Evolutionary conservation across 495 filamentous ascomycete species (phyloP).

Genomic region (Hyaloscypha variabilis): DNA sequence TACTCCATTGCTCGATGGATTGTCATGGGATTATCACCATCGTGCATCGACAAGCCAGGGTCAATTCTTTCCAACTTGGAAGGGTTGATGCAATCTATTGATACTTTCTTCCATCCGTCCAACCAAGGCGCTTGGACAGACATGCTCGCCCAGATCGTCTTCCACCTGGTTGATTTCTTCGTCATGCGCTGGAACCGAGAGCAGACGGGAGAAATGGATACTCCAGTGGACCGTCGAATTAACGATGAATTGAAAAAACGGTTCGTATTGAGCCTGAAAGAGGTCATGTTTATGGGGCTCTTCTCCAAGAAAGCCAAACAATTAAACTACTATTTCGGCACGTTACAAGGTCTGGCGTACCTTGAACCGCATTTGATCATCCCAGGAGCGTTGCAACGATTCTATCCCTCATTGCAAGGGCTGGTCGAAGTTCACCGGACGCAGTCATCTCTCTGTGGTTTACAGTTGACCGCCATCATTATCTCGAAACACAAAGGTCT

Average conservation of each 20-base stretch:
- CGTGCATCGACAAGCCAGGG: conserved; percentile 73
- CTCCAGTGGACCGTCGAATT: conserved; percentile 77
- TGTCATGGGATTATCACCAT: conserved; percentile 87
- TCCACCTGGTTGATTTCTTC: conserved; percentile 93
- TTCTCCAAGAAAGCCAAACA: conserved; percentile 92
- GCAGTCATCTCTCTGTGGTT: conserved; percentile 85
- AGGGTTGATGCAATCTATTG: conserved; percentile 90
- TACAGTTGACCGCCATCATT: conserved; percentile 85
- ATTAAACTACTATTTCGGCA: conserved; percentile 87
- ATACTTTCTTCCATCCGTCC: conserved; percentile 98
- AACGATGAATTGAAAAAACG: conserved; percentile 79
- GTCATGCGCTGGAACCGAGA: conserved; percentile 98
- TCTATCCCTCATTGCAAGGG: conserved; percentile 95
- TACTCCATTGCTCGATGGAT: conserved; percentile 97
- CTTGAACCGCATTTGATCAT: conserved; percentile 92
- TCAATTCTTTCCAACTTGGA: conserved; percentile 87
- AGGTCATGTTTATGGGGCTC: conserved; percentile 98
- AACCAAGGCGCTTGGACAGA: conserved; percentile 94
- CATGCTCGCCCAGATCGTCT: conserved; percentile 86
- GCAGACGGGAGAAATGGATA: conserved; percentile 84
- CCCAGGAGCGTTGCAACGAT: conserved; percentile 90
- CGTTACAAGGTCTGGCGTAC: conserved; percentile 85
- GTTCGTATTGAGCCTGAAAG: conserved; percentile 87
- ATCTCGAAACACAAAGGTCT: conserved; percentile 92
- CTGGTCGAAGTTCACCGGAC: conserved; percentile 97